Evolutionary conservation across 1,284 basidiomycete genomes (phyloP).

Genomic region (Ustilago loliicola): DNA sequence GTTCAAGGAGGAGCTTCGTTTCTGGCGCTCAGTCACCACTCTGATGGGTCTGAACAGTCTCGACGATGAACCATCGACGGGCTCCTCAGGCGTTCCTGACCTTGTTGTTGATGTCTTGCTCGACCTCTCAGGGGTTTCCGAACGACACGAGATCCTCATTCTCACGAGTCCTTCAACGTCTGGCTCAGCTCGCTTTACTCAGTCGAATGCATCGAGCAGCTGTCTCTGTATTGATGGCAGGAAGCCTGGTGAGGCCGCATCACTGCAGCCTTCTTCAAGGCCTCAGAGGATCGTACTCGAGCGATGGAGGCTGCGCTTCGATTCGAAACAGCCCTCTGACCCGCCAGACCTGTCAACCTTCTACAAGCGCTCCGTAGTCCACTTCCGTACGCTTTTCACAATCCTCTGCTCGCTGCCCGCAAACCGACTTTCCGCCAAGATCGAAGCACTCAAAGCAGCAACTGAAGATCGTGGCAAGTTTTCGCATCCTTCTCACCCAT

Average conservation of each 20-base stretch:
- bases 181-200: not conserved
- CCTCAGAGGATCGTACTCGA: constrained; percentile 52
- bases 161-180: not conserved
- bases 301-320: constrained; percentile 51
- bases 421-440: constrained; percentile 52
- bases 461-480: constrained; percentile 2
- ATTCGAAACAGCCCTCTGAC: constrained; percentile 15
- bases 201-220: not conserved
- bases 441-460: constrained; percentile 31
- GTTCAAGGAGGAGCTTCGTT: constrained; percentile 68
- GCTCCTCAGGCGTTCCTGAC: constrained; percentile 51
- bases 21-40: constrained; percentile 64
- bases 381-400: constrained; percentile 67
- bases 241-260: not conserved
- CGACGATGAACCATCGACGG: not conserved
- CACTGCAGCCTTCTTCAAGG: not conserved
- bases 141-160: constrained; percentile 29
- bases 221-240: constrained; percentile 32
- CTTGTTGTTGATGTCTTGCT: constrained; percentile 70
- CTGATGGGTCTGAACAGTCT: constrained; percentile 25
- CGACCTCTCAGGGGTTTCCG: constrained; percentile 55
- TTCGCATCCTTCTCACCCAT: constrained; percentile 15
- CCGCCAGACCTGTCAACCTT: constrained; percentile 65
- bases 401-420: constrained; percentile 62
- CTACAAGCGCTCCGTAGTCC: constrained; percentile 70